Evolutionary conservation across 768 basidiomycete species (phyloP).

Genomic region (Termitomyces bulborhizus): DNA sequence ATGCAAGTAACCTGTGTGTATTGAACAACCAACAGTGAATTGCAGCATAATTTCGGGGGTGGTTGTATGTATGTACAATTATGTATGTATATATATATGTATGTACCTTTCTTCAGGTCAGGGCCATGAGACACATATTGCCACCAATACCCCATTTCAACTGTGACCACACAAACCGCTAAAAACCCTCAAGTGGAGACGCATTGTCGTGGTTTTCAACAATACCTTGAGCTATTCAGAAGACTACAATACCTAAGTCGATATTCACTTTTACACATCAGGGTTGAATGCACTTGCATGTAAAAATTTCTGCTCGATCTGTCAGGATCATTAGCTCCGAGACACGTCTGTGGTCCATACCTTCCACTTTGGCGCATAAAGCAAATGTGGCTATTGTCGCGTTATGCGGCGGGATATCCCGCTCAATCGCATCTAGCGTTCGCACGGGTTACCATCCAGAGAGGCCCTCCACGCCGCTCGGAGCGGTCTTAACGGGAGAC

Average conservation of each 20-base stretch:
- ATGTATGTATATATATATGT: too few relatives aligned
- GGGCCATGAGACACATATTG: not conserved
- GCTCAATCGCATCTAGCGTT: too few relatives aligned
- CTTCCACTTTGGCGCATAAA: too few relatives aligned
- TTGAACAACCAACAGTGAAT: too few relatives aligned
- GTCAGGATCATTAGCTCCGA: too few relatives aligned
- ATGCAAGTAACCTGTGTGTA: too few relatives aligned
- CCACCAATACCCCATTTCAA: not conserved
- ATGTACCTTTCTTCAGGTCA: conserved; percentile 3
- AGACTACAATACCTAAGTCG: too few relatives aligned
- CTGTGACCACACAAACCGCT: not conserved
- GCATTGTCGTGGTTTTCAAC: not conserved
- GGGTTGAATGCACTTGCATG: not conserved
- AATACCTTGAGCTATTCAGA: not conserved
- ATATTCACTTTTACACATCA: not conserved
- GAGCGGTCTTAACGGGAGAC: not conserved
- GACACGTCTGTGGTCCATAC: too few relatives aligned
- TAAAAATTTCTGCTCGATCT: too few relatives aligned
- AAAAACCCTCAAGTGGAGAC: not conserved
- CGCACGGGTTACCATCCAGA: not conserved
- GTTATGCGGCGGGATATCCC: too few relatives aligned
- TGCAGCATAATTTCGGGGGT: not conserved
- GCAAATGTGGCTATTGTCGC: not conserved
- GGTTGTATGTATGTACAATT: too few relatives aligned
- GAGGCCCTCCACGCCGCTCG: not conserved